Evolutionary conservation across 225 moss, liverwort and hornwort species (phyloP), one percentile per base, ranked within the genome.

Genomic region (Polytrichum commune): DNA sequence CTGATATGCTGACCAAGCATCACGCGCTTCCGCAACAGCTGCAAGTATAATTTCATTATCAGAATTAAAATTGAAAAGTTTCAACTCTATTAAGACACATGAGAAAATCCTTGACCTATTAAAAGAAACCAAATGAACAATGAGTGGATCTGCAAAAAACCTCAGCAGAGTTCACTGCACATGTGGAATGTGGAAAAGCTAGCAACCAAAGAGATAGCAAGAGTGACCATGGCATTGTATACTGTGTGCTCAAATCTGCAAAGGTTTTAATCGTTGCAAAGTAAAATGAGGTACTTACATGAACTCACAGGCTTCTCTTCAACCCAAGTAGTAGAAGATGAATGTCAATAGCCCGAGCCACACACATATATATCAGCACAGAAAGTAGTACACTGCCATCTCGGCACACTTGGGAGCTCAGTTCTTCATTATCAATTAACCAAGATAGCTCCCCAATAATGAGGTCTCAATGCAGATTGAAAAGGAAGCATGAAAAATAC

Each of bases 221-320:
- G 27, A 66, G 28, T 63, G 30, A 58, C 67, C 29, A 58, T 63
- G 33, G 53, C 60, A 23, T 9, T 1, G 13, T 23, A 13, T 46
- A 46, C 16, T 26, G 22, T 26, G n/a, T 1, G 7, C 7, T 26
- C 33, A 22, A 67, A 67, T 18, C 23, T 53, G 53, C 67, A 67
- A 67, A 26, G 13, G 53, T 27, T 68, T 55, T 1, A 19, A 13
- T 1, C 29, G 27, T 26, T 24, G 25, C 69, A 6, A 6, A 33
- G 30, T 46, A 33, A 13, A 35, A 35, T 62, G 8, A 62, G 74
- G 55, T 69, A 64, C 81, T 90, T 84, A 97, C 97, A 88, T 82
- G 94, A 74, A 86, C 90, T 91, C 33, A 94, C 97, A 77, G 94
- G 97, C 83, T 97, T 97, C 69, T 97, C 97, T 95, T 75, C 69